Base-by-base conservation (phyloP, 805 yeast genomes). In the Lachancea mirantina region DNA sequence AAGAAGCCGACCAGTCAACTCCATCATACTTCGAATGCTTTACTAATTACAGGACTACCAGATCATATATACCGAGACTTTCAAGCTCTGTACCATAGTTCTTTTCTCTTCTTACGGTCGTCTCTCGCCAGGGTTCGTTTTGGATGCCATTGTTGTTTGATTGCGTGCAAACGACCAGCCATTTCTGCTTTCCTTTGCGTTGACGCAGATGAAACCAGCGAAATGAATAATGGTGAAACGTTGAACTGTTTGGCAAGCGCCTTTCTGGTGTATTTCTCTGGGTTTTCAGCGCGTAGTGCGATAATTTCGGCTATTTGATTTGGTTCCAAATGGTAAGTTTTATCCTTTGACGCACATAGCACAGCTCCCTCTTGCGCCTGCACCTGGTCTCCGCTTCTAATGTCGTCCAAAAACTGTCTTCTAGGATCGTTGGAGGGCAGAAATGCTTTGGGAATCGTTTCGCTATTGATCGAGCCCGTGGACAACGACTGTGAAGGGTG, bases 401-500 rank as follows among this genome's bases (percentile, higher is more conserved):
- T 53, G 7, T 57, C 49, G 21, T 57, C 43, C 18, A 43, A 45
- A 8, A 66, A 45, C 2, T 54, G 59, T 33, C 67, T 64, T 43
- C 92, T 69, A 26, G 76, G 74, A 49, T 82, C 84, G 25, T 55
- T 58, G 5, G 59, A 42, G 8, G 92, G 85, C 36, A 84, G 55
- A 52, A 84, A 84, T 2, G 77, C 74, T 32, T 66, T 67, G 11
- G 94, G 94, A 2, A 92, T 78, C 2, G 59, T 53, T 40, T 58
- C 63, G 35, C 53, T 52, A 62, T 70, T 56, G 40, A 56, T 37
- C 55, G 73, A 60, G 36, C 67, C 61, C 8, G 70, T 58, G 17
- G 78, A 66, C 9, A 81, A 70, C 3, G 88, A 72, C 15, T 85
- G 87, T 25, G 84, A 70, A 13, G 77, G 78, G 41, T 72, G 67